Conservation (phyloP, 2,329 filamentous ascomycete genomes). For the Colletotrichum chrysophilum region DNA sequence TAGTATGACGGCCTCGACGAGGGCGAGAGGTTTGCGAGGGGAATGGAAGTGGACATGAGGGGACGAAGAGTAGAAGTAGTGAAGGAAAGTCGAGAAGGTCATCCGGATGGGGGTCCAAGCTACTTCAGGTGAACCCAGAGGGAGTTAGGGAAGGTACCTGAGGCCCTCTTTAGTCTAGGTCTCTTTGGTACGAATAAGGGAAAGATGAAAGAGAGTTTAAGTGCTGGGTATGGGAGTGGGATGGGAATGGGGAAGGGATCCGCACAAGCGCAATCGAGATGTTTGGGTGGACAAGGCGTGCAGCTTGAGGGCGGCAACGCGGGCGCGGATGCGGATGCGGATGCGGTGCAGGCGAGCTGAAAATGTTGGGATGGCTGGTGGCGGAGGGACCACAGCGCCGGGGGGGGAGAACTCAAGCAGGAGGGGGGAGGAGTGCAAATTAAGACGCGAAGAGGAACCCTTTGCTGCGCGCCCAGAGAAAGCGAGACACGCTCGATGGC, state of each 20-base stretch:
- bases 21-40: constrained; percentile 15
- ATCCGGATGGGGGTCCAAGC: constrained; percentile 1
- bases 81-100: constrained; percentile 3
- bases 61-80: neutral
- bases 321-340: neutral
- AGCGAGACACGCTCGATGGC: neutral
- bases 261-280: neutral
- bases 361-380: neutral
- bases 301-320: neutral
- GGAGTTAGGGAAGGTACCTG: neutral
- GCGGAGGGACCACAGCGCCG: neutral
- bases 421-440: neutral
- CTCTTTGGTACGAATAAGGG: neutral
- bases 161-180: neutral
- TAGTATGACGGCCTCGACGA: constrained; percentile 19
- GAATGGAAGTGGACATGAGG: constrained; percentile 24
- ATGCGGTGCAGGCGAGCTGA: neutral
- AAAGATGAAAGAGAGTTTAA: constrained; percentile 12
- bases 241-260: constrained; percentile 12
- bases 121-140: constrained; percentile 16
- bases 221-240: neutral
- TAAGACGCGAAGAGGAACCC: neutral
- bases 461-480: neutral
- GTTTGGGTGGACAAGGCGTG: neutral
- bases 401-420: neutral